These are phyloP conservation scores for Suillus paluster DNA, from an alignment of 768 basidiomycete genomes.

Conservation along the genomic window DNA sequence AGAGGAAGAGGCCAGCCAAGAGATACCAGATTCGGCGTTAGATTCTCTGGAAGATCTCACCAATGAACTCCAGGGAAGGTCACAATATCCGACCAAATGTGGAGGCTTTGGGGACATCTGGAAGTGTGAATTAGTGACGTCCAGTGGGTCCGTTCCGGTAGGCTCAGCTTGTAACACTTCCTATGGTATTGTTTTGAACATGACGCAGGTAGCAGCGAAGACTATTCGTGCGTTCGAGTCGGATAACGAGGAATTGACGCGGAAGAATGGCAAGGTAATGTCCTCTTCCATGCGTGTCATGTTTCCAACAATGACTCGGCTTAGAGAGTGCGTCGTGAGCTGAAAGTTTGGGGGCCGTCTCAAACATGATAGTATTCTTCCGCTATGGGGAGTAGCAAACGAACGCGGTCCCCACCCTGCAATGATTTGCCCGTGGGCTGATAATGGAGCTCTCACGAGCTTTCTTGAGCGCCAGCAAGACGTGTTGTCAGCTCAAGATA, in stretches of 20 bases:
- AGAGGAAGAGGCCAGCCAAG: neutral
- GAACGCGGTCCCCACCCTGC: conserved; percentile 24
- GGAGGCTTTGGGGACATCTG: conserved; percentile 30
- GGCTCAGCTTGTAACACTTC: neutral
- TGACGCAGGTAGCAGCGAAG: conserved; percentile 8
- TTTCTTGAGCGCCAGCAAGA: conserved; percentile 16
- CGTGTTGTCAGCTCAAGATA: conserved; percentile 11
- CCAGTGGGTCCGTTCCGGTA: neutral
- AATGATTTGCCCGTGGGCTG: conserved; percentile 28
- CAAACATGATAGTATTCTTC: conserved; percentile 24
- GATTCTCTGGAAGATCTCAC: neutral
- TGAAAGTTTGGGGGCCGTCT: conserved; percentile 28
- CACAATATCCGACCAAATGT: neutral
- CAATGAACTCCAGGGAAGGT: neutral
- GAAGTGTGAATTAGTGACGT: conserved; percentile 22
- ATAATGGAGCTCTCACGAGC: conserved; percentile 17
- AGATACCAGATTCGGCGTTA: neutral
- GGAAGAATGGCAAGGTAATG: conserved; percentile 13
- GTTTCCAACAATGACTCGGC: neutral
- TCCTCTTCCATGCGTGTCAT: neutral
- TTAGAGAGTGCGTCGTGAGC: conserved; percentile 25
- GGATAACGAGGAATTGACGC: neutral
- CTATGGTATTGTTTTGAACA: neutral
- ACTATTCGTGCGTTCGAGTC: conserved; percentile 1
- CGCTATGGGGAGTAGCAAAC: conserved; percentile 21